phyloP scores from a whole-genome alignment of 2,329 filamentous ascomycete species.

The Capronia americana region DNA sequence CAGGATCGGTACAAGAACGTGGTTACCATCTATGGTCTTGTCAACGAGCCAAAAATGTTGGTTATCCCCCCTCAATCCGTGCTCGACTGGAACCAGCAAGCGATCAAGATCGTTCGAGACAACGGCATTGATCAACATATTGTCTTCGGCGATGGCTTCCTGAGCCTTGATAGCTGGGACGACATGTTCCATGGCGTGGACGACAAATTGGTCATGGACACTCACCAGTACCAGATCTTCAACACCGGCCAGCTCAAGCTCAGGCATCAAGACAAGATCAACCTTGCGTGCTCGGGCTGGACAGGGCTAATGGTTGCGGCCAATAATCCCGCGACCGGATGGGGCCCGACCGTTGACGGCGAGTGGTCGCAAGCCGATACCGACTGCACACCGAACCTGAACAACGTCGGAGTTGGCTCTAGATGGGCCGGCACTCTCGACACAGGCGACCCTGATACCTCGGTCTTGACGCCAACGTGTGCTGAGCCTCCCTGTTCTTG shows the following conservation, averaged over 20 bases:
- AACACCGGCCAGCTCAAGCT: constrained; percentile 84
- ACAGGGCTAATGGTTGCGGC: constrained; percentile 75
- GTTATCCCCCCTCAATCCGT: constrained; percentile 68
- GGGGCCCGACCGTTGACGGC: constrained; percentile 91
- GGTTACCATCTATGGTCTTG: constrained; percentile 89
- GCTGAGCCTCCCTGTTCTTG: constrained; percentile 77
- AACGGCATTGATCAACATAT: constrained; percentile 77
- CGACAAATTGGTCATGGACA: constrained; percentile 80
- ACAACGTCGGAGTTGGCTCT: constrained; percentile 85
- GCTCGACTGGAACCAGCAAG: constrained; percentile 77
- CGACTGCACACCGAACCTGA: constrained; percentile 85
- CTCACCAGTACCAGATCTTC: constrained; percentile 98
- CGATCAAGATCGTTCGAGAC: constrained; percentile 72
- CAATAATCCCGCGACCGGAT: constrained; percentile 68
- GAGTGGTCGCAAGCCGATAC: constrained; percentile 99
- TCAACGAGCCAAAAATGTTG: constrained; percentile 92
- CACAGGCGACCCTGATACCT: constrained; percentile 66
- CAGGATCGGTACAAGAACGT: constrained; percentile 93
- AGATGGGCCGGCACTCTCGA: constrained; percentile 87
- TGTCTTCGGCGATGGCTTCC: constrained; percentile 93
- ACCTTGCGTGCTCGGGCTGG: constrained; percentile 89
- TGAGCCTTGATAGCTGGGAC: constrained; percentile 90
- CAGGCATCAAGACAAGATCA: constrained; percentile 80
- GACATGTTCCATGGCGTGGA: constrained; percentile 75
- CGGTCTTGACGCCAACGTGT: constrained; percentile 74